These are phyloP conservation scores for Taphrina confusa DNA, from an alignment of 1,139 yeast genomes.

Conservation along the genomic window DNA sequence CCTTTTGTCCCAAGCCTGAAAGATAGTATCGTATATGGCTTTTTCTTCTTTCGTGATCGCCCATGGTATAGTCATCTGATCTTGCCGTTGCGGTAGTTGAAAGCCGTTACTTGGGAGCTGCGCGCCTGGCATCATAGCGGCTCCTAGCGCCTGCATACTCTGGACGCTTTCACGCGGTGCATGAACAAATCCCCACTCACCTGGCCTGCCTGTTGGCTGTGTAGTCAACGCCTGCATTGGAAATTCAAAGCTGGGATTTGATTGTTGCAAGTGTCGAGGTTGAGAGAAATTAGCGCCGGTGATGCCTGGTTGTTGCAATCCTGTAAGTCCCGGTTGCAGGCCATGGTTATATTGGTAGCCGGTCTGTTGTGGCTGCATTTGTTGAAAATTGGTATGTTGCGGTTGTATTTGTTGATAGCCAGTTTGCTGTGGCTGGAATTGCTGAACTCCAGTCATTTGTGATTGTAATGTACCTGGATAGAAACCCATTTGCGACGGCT, in stretches of 20 bases:
- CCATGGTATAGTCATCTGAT: conserved; percentile 55
- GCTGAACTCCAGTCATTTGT: conserved; percentile 46
- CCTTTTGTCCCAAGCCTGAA: conserved; percentile 78
- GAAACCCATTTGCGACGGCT: conserved; percentile 20
- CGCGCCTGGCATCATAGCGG: conserved; percentile 68
- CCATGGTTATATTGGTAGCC: conserved; percentile 42
- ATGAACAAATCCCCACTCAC: conserved; percentile 79
- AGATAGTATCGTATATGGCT: conserved; percentile 79
- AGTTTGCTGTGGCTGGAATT: conserved; percentile 39
- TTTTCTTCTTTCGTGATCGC: conserved; percentile 85
- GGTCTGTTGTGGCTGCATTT: conserved; percentile 51
- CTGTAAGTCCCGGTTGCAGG: conserved; percentile 45
- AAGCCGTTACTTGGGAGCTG: conserved; percentile 49
- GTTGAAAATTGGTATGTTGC: conserved; percentile 47
- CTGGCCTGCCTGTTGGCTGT: conserved; percentile 68
- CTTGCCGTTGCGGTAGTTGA: conserved; percentile 44
- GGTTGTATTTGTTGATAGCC: conserved; percentile 40
- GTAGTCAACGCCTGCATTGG: conserved; percentile 48
- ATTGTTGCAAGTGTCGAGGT: neutral
- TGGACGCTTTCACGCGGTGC: conserved; percentile 58
- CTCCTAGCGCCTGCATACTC: conserved; percentile 72
- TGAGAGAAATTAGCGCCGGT: conserved; percentile 9
- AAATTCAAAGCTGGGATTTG: neutral
- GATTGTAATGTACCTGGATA: conserved; percentile 41
- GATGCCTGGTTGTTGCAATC: conserved; percentile 42